These are phyloP conservation scores for Populus simonii DNA, from an alignment of 345 rosid genomes.

Conservation along the genomic window DNA sequence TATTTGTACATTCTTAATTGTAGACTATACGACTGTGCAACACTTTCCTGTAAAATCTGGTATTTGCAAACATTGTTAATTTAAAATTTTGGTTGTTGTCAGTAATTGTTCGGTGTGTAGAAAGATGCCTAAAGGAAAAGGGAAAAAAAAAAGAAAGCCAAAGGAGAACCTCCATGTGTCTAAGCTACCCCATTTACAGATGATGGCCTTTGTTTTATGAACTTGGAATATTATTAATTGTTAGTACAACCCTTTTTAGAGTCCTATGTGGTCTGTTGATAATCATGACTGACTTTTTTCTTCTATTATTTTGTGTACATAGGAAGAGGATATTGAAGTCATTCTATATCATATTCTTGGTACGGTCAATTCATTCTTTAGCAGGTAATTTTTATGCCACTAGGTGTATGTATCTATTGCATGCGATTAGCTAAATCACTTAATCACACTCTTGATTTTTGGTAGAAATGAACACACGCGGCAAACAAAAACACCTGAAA, in stretches of 20 bases:
- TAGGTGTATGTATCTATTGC: not conserved
- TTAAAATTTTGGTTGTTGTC: no score
- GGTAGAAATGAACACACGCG: slow-evolving; percentile 36
- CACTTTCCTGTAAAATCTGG: no score
- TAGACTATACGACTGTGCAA: no score
- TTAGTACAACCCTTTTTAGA: not conserved
- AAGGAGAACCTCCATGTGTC: not conserved
- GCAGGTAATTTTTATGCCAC: slow-evolving; percentile 40
- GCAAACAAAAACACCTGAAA: slow-evolving; percentile 33
- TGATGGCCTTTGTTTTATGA: not conserved
- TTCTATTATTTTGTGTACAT: not conserved
- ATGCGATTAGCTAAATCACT: not conserved
- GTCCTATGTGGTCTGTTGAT: not conserved
- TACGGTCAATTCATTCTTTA: slow-evolving; percentile 54
- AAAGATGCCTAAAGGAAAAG: no score
- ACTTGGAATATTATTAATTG: not conserved
- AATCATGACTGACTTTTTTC: not conserved
- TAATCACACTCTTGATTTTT: not conserved
- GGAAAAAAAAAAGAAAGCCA: not conserved
- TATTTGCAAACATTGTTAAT: no score
- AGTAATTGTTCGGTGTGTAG: no score
- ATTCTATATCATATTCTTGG: slow-evolving; percentile 70
- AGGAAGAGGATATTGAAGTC: slow-evolving; percentile 81
- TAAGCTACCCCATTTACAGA: not conserved
- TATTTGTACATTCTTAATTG: no score